These are phyloP conservation scores for Herpotrichia juniperi DNA, from an alignment of 2,329 filamentous ascomycete genomes.

Conservation along the genomic window DNA sequence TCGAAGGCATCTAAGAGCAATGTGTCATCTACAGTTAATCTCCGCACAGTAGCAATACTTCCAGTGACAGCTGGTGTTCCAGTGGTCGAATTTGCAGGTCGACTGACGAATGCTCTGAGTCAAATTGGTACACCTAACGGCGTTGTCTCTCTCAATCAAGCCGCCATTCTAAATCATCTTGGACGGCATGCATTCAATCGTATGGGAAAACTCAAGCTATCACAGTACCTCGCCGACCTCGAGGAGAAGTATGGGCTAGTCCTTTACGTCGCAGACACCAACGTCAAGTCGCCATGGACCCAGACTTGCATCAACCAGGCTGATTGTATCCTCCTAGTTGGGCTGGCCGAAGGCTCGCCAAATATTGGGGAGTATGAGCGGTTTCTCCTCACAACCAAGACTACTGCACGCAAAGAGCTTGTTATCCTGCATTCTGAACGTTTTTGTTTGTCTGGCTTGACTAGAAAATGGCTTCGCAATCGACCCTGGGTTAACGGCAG, in stretches of 20 bases:
- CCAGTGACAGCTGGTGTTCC: slow-evolving; percentile 91
- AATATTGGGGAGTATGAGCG: slow-evolving; percentile 95
- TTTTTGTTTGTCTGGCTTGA: slow-evolving; percentile 83
- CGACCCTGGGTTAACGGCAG: slow-evolving; percentile 98
- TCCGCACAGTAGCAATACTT: slow-evolving; percentile 89
- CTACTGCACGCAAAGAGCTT: slow-evolving; percentile 90
- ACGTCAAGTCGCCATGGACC: slow-evolving; percentile 96
- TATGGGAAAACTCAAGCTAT: slow-evolving; percentile 95
- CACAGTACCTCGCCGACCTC: slow-evolving; percentile 93
- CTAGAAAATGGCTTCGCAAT: slow-evolving; percentile 84
- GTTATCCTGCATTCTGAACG: slow-evolving; percentile 88
- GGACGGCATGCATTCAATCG: slow-evolving; percentile 95
- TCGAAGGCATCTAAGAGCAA: slow-evolving; percentile 64
- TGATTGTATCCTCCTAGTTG: slow-evolving; percentile 93
- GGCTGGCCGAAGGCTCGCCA: slow-evolving; percentile 86
- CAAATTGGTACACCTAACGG: slow-evolving; percentile 91
- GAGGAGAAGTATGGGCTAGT: slow-evolving; percentile 98
- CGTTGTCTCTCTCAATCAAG: slow-evolving; percentile 90
- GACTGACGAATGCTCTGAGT: slow-evolving; percentile 82
- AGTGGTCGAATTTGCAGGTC: slow-evolving; percentile 91
- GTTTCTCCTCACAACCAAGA: slow-evolving; percentile 96
- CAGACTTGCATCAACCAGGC: slow-evolving; percentile 97
- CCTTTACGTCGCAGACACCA: slow-evolving; percentile 94
- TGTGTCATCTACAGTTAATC: slow-evolving; percentile 84
- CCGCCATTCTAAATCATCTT: slow-evolving; percentile 90